Conservation (phyloP, 2,329 filamentous ascomycete species). For the Aspergillus neoniger region DNA sequence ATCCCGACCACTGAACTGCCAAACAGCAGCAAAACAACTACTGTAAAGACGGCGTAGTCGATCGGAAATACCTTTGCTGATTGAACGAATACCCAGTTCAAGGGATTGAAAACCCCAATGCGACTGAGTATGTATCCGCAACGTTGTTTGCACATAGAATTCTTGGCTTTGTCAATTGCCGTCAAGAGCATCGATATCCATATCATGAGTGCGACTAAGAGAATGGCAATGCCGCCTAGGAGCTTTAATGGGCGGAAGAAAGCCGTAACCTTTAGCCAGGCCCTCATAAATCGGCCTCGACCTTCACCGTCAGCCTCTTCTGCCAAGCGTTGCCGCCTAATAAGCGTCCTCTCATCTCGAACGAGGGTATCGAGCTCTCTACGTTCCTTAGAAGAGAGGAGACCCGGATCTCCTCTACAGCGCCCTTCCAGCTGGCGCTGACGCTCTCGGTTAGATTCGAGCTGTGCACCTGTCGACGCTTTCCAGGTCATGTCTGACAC, state of each 20-base stretch:
- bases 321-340: slow-evolving; percentile 83
- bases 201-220: slow-evolving; percentile 72
- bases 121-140: slow-evolving; percentile 90
- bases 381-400: slow-evolving; percentile 79
- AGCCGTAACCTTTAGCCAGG: slow-evolving; percentile 78
- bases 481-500: slow-evolving; percentile 79
- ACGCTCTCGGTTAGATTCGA: slow-evolving; percentile 85
- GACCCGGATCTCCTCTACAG: slow-evolving; percentile 71
- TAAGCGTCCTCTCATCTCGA: slow-evolving; percentile 87
- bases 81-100: slow-evolving; percentile 86
- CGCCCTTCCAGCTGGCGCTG: slow-evolving; percentile 89
- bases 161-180: slow-evolving; percentile 92
- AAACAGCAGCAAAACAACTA: slow-evolving; percentile 86
- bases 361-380: slow-evolving; percentile 84
- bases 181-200: slow-evolving; percentile 95
- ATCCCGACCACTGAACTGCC: slow-evolving; percentile 83
- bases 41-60: slow-evolving; percentile 86
- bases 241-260: slow-evolving; percentile 87
- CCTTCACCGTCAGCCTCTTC: slow-evolving; percentile 68
- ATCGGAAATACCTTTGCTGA: slow-evolving; percentile 82
- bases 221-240: slow-evolving; percentile 75
- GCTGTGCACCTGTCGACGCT: slow-evolving; percentile 73
- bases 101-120: slow-evolving; percentile 90
- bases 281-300: slow-evolving; percentile 69
- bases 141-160: slow-evolving; percentile 84